Evolutionary conservation across 2,329 filamentous ascomycete species (phyloP).

Genomic region (Trichoderma sp.): DNA sequence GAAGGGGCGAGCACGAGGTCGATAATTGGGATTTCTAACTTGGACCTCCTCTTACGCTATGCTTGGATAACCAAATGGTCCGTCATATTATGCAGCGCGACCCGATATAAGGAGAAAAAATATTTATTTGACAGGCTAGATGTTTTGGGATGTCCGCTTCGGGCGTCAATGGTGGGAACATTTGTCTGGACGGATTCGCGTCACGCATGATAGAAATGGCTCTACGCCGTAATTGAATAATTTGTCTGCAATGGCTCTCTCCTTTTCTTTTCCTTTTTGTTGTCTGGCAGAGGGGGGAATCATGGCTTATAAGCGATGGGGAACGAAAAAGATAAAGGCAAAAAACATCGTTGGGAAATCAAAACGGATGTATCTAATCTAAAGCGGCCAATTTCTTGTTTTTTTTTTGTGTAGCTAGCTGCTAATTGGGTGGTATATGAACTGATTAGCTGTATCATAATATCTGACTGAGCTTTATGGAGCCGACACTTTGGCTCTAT

Average conservation of each 20-base stretch:
- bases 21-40: constrained; percentile 14
- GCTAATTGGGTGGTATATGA: not conserved
- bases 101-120: constrained; percentile 13
- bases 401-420: not conserved
- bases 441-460: not conserved
- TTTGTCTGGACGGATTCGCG: constrained; percentile 21
- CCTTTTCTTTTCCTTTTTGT: not conserved
- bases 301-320: not conserved
- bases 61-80: constrained; percentile 16
- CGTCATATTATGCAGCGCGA: constrained; percentile 8
- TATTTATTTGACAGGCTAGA: constrained; percentile 21
- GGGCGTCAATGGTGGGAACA: constrained; percentile 25
- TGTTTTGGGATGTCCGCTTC: constrained; percentile 19
- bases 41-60: constrained; percentile 25
- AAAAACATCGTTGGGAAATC: not conserved
- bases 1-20: constrained; percentile 1
- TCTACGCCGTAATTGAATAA: constrained; percentile 27
- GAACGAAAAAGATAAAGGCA: not conserved
- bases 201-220: constrained; percentile 26
- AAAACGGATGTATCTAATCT: not conserved
- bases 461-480: not conserved
- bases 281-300: constrained; percentile 10
- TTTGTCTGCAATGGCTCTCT: constrained; percentile 14
- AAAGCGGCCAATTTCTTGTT: not conserved
- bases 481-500: not conserved